These are phyloP conservation scores for Mycena sp. DNA, from an alignment of 1,284 basidiomycete species.

Conservation along the genomic window DNA sequence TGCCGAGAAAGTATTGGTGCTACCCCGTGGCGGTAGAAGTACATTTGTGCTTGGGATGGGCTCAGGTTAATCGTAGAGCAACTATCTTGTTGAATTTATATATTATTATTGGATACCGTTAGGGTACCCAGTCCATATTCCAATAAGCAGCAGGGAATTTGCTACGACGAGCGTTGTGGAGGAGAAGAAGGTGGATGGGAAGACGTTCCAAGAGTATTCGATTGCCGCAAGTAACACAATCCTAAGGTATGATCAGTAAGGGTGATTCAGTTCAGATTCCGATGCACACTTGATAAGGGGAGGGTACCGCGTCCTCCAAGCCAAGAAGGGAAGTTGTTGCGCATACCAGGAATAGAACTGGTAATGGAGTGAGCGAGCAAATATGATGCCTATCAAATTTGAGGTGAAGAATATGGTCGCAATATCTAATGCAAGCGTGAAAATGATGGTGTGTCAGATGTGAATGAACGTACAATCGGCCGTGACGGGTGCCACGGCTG, in stretches of 20 bases:
- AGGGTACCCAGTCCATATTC: constrained; percentile 59
- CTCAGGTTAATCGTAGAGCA: constrained; percentile 20
- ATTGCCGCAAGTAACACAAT: constrained; percentile 67
- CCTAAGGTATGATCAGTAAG: constrained; percentile 50
- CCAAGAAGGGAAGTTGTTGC: constrained; percentile 89
- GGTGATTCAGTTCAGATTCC: constrained; percentile 1
- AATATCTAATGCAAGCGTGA: constrained; percentile 64
- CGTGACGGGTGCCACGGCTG: constrained; percentile 55
- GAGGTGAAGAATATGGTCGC: constrained; percentile 88
- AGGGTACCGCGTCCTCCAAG: constrained; percentile 79
- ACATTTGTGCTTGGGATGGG: constrained; percentile 84
- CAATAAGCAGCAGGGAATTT: constrained; percentile 68
- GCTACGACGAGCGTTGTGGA: constrained; percentile 70
- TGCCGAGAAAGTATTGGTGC: constrained; percentile 75
- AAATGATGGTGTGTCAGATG: constrained; percentile 9
- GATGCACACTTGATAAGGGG: constrained; percentile 65
- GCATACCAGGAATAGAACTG: constrained; percentile 99
- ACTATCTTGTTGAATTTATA: constrained; percentile 1
- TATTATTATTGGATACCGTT: constrained; percentile 24
- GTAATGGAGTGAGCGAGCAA: constrained; percentile 96
- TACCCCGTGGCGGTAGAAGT: constrained; percentile 80
- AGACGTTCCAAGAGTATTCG: constrained; percentile 91
- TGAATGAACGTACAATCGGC: constrained; percentile 63
- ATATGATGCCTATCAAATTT: constrained; percentile 92
- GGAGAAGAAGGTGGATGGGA: constrained; percentile 81